Percentiles rank a stretch among this genome's conserved stretches.
Evolutionary conservation across 78 protist genomes (phyloP).

Genomic region (Thecamonas trahens): DNA sequence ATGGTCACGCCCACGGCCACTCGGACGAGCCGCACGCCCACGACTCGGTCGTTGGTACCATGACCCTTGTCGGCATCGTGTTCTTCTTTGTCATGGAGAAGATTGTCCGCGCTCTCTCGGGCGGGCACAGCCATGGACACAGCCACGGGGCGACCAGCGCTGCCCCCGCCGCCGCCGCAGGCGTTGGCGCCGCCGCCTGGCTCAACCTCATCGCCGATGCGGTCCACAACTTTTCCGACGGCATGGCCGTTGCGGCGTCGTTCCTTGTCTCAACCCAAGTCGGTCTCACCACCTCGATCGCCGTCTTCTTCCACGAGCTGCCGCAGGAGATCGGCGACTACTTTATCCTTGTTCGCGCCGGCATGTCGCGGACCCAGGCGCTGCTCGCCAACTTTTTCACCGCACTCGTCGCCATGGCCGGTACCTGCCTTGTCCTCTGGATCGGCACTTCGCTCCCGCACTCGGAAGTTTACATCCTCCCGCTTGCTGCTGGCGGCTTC

Average conservation of each 20-base stretch:
- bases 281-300: slow-evolving; percentile 34
- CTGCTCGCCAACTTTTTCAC: slow-evolving; percentile 27
- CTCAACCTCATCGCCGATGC: slow-evolving; percentile 52
- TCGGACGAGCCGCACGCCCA: background rate
- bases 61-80: slow-evolving; percentile 27
- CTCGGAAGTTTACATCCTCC: background rate
- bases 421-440: slow-evolving; percentile 16
- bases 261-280: background rate
- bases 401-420: slow-evolving; percentile 32
- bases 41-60: slow-evolving; percentile 9
- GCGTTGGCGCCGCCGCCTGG: background rate
- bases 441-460: background rate
- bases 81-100: slow-evolving; percentile 40
- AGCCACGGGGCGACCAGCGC: background rate
- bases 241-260: slow-evolving; percentile 55
- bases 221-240: slow-evolving; percentile 66
- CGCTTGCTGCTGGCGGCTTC: slow-evolving; percentile 59
- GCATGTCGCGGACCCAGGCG: slow-evolving; percentile 25
- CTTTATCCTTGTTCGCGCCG: slow-evolving; percentile 45
- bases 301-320: slow-evolving; percentile 52
- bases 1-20: slow-evolving; percentile 12
- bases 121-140: slow-evolving; percentile 16
- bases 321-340: slow-evolving; percentile 74
- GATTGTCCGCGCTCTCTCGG: background rate
- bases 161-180: background rate